Evolutionary conservation across 176 grass and related monocot species (phyloP).

Genomic region (Pharus latifolius): DNA sequence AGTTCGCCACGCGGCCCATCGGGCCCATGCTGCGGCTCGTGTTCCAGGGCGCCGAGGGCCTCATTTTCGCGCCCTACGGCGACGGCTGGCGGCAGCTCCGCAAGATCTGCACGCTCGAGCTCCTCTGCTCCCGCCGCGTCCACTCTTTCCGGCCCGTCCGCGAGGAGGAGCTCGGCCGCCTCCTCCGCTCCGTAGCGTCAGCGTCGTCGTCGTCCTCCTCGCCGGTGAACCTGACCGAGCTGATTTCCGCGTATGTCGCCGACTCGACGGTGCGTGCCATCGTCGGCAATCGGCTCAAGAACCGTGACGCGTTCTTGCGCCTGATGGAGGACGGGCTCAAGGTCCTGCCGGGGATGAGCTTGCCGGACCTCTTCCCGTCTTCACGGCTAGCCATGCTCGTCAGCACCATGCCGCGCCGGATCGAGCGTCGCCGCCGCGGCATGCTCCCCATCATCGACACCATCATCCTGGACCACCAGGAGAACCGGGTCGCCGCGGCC

Average conservation of each 20-base stretch:
- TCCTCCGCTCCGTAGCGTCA: constrained; percentile 10
- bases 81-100: constrained; percentile 46
- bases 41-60: constrained; percentile 19
- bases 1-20: constrained; percentile 33
- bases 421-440: neutral
- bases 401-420: neutral
- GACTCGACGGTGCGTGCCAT: constrained; percentile 41
- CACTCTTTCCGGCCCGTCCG: constrained; percentile 23
- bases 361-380: constrained; percentile 55
- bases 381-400: constrained; percentile 32
- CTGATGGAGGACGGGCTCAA: constrained; percentile 24
- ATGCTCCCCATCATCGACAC: neutral
- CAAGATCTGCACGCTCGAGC: constrained; percentile 28
- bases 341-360: constrained; percentile 29
- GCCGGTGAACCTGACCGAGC: neutral
- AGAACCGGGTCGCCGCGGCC: neutral
- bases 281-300: constrained; percentile 21
- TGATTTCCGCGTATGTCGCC: neutral
- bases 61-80: constrained; percentile 47
- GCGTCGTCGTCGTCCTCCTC: neutral
- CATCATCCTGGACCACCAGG: neutral
- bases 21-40: constrained; percentile 1
- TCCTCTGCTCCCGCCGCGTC: constrained; percentile 37
- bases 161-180: constrained; percentile 13
- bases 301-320: constrained; percentile 17